phyloP scores from a whole-genome alignment of 495 filamentous ascomycete species.

The Podospora appendiculata region DNA sequence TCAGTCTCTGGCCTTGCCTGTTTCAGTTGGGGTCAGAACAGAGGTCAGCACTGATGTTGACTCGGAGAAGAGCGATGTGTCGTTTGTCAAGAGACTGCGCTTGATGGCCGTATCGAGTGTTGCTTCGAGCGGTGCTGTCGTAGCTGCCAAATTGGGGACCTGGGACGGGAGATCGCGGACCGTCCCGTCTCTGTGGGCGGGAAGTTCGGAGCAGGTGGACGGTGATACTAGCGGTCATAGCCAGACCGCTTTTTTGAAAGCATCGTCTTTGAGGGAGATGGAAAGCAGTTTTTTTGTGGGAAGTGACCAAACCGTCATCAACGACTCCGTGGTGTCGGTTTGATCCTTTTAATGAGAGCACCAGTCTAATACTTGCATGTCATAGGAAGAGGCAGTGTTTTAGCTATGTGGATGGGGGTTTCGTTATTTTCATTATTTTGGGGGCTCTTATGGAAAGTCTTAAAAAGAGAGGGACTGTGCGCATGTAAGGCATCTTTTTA shows the following conservation, averaged over 20 bases:
- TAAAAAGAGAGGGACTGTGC: no score
- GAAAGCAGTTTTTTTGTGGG: background rate
- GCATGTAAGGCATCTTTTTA: no score
- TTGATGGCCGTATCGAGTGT: background rate
- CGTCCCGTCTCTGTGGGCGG: background rate
- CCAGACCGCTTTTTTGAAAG: background rate
- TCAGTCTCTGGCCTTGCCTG: background rate
- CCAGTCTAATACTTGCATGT: no score
- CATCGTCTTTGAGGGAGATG: background rate
- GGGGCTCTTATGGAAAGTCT: no score
- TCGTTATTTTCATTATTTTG: no score
- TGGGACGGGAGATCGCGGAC: background rate
- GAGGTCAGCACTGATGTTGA: background rate
- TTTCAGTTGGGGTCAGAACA: background rate
- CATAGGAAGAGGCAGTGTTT: no score
- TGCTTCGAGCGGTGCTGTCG: background rate
- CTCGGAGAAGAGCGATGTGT: background rate
- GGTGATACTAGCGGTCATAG: background rate
- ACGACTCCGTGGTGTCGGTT: no score
- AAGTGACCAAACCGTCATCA: background rate
- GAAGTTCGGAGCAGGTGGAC: background rate
- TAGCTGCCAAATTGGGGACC: background rate
- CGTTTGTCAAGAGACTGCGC: background rate
- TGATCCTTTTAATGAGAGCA: no score
- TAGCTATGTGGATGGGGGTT: no score